Conservation (phyloP, 179 eudicot genomes). For the Nepenthes alata region DNA sequence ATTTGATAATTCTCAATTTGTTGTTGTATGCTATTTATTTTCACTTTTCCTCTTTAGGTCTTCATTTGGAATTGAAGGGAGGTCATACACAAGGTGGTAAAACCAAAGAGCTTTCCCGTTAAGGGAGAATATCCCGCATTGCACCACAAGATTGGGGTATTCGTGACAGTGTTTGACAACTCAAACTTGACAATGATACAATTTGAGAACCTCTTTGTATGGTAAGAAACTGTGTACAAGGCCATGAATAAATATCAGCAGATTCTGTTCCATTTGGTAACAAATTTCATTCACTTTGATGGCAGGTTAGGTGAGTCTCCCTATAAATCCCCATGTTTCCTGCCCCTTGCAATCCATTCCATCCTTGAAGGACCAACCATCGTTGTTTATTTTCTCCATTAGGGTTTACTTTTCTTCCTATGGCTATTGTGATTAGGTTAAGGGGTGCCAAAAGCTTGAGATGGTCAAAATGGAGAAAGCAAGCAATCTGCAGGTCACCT, state of each 20-base stretch:
- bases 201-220: too few species aligned
- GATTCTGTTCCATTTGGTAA: neutral
- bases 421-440: neutral
- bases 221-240: neutral
- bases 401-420: neutral
- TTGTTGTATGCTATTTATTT: too few species aligned
- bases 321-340: neutral
- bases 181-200: too few species aligned
- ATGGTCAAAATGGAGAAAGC: slow-evolving; percentile 5
- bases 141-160: too few species aligned
- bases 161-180: too few species aligned
- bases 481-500: slow-evolving; percentile 1
- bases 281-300: neutral
- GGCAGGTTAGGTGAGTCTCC: neutral
- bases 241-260: neutral
- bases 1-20: too few species aligned
- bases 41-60: too few species aligned
- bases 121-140: too few species aligned
- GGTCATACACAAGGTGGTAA: too few species aligned
- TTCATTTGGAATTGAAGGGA: too few species aligned
- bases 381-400: neutral
- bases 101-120: too few species aligned
- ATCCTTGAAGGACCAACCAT: neutral
- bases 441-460: neutral
- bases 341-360: neutral